These are phyloP conservation scores for Aspergillus candidus DNA, from an alignment of 2,329 filamentous ascomycete species.

Conservation along the genomic window DNA sequence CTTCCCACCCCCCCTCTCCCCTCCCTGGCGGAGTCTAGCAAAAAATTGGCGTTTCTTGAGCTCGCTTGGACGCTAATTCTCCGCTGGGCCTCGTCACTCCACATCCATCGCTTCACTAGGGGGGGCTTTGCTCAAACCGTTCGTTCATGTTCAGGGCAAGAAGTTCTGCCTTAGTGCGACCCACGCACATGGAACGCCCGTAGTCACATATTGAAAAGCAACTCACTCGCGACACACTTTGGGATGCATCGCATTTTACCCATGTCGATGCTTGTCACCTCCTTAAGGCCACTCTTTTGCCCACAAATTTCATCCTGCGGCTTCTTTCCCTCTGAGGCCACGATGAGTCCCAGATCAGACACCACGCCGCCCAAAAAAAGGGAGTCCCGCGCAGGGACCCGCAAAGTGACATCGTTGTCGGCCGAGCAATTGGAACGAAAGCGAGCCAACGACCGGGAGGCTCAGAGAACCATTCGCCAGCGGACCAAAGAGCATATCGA, in stretches of 20 bases:
- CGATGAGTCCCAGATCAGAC: conserved; percentile 21
- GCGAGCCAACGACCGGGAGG: conserved; percentile 55
- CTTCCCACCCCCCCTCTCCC: not conserved
- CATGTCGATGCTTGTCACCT: conserved; percentile 8
- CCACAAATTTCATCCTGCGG: conserved; percentile 1
- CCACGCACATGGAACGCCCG: conserved; percentile 20
- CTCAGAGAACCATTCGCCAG: conserved; percentile 54
- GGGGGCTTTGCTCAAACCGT: conserved; percentile 3
- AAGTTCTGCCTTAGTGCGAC: conserved; percentile 12
- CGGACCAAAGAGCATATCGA: conserved; percentile 56
- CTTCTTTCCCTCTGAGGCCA: conserved; percentile 5
- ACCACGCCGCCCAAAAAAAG: conserved; percentile 23
- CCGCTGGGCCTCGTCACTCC: not conserved
- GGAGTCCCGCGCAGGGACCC: conserved; percentile 49
- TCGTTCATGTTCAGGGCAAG: conserved; percentile 8
- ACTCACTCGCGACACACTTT: conserved; percentile 6
- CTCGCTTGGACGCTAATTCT: too few relatives aligned
- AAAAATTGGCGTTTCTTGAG: too few relatives aligned
- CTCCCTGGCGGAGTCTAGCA: not conserved
- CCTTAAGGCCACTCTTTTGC: conserved; percentile 4
- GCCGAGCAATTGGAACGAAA: conserved; percentile 55
- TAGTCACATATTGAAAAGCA: conserved; percentile 13
- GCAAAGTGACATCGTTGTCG: conserved; percentile 53
- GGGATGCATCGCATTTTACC: conserved; percentile 11
- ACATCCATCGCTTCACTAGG: conserved; percentile 10